These are phyloP conservation scores for Didymella segeticola DNA, from an alignment of 2,329 filamentous ascomycete species.

Conservation along the genomic window DNA sequence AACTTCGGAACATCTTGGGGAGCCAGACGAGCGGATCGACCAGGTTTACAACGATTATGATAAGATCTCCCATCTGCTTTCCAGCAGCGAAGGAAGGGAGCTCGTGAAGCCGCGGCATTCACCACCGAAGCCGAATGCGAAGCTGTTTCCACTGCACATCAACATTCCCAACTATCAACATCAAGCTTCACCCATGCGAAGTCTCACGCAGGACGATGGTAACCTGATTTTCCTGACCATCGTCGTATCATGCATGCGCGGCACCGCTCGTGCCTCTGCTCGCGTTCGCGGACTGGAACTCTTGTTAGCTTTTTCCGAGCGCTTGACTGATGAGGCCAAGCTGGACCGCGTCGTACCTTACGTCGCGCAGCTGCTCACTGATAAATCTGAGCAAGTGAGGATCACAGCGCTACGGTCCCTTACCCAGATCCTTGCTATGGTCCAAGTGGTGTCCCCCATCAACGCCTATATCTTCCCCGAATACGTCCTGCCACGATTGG, in stretches of 20 bases:
- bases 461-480: constrained; percentile 73
- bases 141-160: constrained; percentile 79
- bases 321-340: constrained; percentile 93
- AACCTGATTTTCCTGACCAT: constrained; percentile 91
- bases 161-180: constrained; percentile 87
- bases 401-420: constrained; percentile 85
- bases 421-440: constrained; percentile 81
- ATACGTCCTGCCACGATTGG: constrained; percentile 67
- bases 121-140: constrained; percentile 53
- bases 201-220: constrained; percentile 78
- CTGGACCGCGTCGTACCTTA: constrained; percentile 92
- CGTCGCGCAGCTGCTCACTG: constrained; percentile 80
- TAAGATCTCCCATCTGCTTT: constrained; percentile 94
- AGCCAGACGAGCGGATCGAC: constrained; percentile 93
- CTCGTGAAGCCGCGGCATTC: constrained; percentile 41
- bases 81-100: constrained; percentile 66
- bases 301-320: constrained; percentile 87
- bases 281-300: constrained; percentile 90
- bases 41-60: constrained; percentile 94
- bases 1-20: constrained; percentile 74
- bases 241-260: constrained; percentile 85
- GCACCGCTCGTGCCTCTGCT: constrained; percentile 86
- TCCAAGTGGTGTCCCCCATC: constrained; percentile 82
- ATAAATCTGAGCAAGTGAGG: constrained; percentile 83
- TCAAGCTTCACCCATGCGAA: constrained; percentile 65